Evolutionary conservation across 2,329 filamentous ascomycete species (phyloP).

Genomic region (Alternaria ethzedia): DNA sequence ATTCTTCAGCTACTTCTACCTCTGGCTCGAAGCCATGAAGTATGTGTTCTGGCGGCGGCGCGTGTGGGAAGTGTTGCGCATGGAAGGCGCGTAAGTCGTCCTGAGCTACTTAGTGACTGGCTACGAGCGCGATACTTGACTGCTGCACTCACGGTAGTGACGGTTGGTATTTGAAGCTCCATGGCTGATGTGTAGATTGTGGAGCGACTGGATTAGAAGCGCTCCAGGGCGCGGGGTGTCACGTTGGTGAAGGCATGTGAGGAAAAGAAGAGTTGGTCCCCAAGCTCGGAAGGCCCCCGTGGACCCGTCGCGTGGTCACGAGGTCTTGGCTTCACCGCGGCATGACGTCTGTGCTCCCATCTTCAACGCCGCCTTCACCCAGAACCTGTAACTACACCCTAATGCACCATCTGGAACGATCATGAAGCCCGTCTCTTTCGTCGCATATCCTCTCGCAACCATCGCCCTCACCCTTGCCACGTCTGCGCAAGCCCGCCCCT

Average conservation of each 20-base stretch:
- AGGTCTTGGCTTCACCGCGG: slow-evolving; percentile 40
- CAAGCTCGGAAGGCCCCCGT: slow-evolving; percentile 13
- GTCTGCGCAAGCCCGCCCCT: slow-evolving; percentile 40
- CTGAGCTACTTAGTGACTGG: slow-evolving; percentile 37
- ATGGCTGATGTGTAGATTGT: slow-evolving; percentile 7
- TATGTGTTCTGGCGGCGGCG: slow-evolving; percentile 43
- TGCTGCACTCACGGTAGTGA: slow-evolving; percentile 38
- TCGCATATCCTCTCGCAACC: slow-evolving; percentile 36
- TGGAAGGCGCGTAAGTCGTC: slow-evolving; percentile 54
- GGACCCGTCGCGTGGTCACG: slow-evolving; percentile 41
- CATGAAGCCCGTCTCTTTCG: slow-evolving; percentile 37
- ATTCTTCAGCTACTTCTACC: slow-evolving; percentile 29
- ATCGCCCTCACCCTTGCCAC: slow-evolving; percentile 40
- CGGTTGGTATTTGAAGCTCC: slow-evolving; percentile 36
- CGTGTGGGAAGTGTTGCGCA: slow-evolving; percentile 51
- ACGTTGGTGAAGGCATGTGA: slow-evolving; percentile 21
- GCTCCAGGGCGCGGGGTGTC: slow-evolving; percentile 23
- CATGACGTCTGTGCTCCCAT: slow-evolving; percentile 43
- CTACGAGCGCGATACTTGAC: not conserved
- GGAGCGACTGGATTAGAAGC: slow-evolving; percentile 3
- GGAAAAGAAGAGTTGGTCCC: slow-evolving; percentile 7
- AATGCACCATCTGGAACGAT: slow-evolving; percentile 14
- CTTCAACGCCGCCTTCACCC: slow-evolving; percentile 16
- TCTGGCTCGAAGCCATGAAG: slow-evolving; percentile 38
- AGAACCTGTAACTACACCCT: slow-evolving; percentile 15